These are phyloP conservation scores for Macadamia tetraphylla DNA, from an alignment of 164 flowering plant species.

Conservation along the genomic window DNA sequence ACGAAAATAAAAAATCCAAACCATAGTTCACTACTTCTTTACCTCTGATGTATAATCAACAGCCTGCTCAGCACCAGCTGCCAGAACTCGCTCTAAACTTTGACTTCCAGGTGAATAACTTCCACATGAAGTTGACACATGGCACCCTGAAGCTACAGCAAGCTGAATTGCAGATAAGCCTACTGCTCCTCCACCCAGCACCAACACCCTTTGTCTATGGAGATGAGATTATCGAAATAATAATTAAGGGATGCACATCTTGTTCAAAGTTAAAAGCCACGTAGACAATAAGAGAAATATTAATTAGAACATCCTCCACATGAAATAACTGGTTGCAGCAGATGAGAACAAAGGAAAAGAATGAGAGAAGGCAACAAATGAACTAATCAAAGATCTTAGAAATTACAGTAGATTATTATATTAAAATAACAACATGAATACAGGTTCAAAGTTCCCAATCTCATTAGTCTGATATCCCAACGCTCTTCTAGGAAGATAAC, in stretches of 20 bases:
- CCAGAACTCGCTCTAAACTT: conserved; percentile 55
- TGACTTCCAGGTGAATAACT: conserved; percentile 58
- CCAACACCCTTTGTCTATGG: conserved; percentile 73
- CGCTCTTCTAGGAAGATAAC: too few relatives aligned
- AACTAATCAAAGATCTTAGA: too few relatives aligned
- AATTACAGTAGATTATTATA: too few relatives aligned
- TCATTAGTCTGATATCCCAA: too few relatives aligned
- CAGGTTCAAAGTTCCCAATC: too few relatives aligned
- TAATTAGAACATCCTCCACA: background rate
- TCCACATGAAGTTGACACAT: conserved; percentile 66
- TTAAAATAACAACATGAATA: too few relatives aligned
- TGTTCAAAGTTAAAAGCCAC: background rate
- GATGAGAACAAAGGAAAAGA: too few relatives aligned
- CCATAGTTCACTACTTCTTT: conserved; percentile 5
- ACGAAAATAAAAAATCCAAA: background rate
- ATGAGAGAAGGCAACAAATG: too few relatives aligned
- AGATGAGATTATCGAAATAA: conserved; percentile 1
- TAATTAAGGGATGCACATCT: background rate
- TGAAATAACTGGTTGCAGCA: too few relatives aligned
- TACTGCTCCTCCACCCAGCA: conserved; percentile 96
- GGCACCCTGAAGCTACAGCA: conserved; percentile 39
- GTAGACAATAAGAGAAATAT: background rate
- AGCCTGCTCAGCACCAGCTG: conserved; percentile 92
- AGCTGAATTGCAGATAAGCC: conserved; percentile 94
- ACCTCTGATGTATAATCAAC: conserved; percentile 86